Evolutionary conservation across 768 basidiomycete genomes (phyloP).

Genomic region (Naganishia kalamii): DNA sequence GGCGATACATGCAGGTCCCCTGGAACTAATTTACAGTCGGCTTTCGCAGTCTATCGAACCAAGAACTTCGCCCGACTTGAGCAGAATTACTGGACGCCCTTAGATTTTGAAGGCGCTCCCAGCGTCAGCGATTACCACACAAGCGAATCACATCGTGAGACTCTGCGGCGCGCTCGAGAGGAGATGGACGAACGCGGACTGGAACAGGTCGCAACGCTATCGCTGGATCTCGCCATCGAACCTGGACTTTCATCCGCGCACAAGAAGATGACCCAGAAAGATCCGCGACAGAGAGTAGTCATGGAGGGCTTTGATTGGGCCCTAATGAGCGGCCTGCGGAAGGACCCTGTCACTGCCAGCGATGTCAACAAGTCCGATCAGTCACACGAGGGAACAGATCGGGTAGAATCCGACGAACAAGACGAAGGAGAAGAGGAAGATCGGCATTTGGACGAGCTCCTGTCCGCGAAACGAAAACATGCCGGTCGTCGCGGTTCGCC

Average conservation of each 20-base stretch:
- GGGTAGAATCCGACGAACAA: not conserved
- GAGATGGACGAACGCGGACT: not conserved
- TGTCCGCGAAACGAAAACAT: not conserved
- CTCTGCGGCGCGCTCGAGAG: not conserved
- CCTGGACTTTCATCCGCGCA: constrained; percentile 17
- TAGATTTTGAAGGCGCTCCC: not conserved
- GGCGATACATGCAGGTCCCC: no score
- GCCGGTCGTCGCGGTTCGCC: not conserved
- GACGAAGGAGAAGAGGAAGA: not conserved
- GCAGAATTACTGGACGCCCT: constrained; percentile 19
- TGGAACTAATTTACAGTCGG: no score
- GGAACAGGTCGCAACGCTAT: not conserved
- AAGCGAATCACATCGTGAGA: not conserved
- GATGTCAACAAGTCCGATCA: not conserved
- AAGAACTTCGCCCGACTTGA: constrained; percentile 14
- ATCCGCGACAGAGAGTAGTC: not conserved
- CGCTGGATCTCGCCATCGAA: constrained; percentile 9
- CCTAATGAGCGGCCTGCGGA: constrained; percentile 11
- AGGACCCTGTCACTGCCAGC: not conserved
- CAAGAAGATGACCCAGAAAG: not conserved
- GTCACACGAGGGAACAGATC: not conserved
- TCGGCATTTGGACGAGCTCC: not conserved
- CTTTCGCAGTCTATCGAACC: constrained; percentile 3
- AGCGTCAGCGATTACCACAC: not conserved
- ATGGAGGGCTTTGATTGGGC: constrained; percentile 20